Evolutionary conservation across 2,329 filamentous ascomycete genomes (phyloP).

Genomic region (Cercospora nicotianae): DNA sequence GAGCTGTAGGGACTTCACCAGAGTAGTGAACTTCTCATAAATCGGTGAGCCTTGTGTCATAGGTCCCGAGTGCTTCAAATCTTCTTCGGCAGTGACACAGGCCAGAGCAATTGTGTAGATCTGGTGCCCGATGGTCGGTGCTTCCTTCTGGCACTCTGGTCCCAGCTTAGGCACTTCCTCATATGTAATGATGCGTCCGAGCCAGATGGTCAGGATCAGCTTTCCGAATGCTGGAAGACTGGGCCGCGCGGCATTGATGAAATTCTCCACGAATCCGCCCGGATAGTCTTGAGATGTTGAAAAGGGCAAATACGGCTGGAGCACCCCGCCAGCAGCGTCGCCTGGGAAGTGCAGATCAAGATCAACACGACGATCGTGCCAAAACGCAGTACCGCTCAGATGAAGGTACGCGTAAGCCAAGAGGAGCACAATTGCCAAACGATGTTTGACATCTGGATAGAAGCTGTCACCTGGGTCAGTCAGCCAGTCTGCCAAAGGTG

Average conservation of each 20-base stretch:
- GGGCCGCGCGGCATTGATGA: not conserved
- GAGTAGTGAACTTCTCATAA: not conserved
- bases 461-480: not conserved
- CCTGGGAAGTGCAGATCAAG: not conserved
- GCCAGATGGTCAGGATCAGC: not conserved
- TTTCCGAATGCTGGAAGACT: constrained; percentile 3
- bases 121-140: not conserved
- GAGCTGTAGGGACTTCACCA: not conserved
- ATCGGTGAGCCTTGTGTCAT: not conserved
- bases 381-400: not conserved
- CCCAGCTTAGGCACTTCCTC: not conserved
- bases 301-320: not conserved
- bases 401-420: not conserved
- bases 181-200: not conserved
- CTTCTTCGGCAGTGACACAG: not conserved
- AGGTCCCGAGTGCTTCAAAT: not conserved
- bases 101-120: not conserved
- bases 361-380: not conserved
- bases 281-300: not conserved
- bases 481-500: not conserved
- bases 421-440: not conserved
- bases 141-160: not conserved
- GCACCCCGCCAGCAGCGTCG: not conserved
- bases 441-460: not conserved
- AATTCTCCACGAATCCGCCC: not conserved